These are phyloP conservation scores for Cynanchum wilfordii DNA, from an alignment of 257 asterid species.

Conservation along the genomic window DNA sequence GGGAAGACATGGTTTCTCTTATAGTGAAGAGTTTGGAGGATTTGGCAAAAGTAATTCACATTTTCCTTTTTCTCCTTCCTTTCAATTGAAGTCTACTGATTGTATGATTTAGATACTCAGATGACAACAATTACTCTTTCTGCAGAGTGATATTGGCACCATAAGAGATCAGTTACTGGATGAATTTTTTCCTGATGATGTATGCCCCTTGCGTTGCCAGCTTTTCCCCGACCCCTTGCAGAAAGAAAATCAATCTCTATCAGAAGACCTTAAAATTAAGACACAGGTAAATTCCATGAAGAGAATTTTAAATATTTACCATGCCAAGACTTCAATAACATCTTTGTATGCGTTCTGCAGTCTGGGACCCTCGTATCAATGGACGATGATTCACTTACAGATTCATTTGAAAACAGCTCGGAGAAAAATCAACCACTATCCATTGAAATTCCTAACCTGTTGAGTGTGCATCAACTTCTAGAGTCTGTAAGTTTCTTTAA, in stretches of 20 bases:
- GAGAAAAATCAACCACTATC: slow-evolving; percentile 37
- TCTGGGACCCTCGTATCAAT: slow-evolving; percentile 28
- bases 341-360: slow-evolving; percentile 39
- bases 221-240: slow-evolving; percentile 35
- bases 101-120: slow-evolving; percentile 1
- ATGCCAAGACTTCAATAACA: slow-evolving; percentile 1
- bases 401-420: slow-evolving; percentile 33
- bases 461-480: slow-evolving; percentile 84
- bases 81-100: neutral
- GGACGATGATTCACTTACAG: slow-evolving; percentile 37
- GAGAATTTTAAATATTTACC: slow-evolving; percentile 28
- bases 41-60: slow-evolving; percentile 39
- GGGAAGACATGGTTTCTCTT: slow-evolving; percentile 56
- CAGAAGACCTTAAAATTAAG: slow-evolving; percentile 30
- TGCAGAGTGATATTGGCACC: slow-evolving; percentile 52
- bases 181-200: slow-evolving; percentile 65
- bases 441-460: slow-evolving; percentile 51
- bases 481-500: slow-evolving; percentile 69
- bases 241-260: slow-evolving; percentile 25
- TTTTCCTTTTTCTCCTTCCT: neutral
- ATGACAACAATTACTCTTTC: slow-evolving; percentile 12
- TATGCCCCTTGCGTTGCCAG: slow-evolving; percentile 49
- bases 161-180: slow-evolving; percentile 56
- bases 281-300: slow-evolving; percentile 29
- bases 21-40: slow-evolving; percentile 55